These are phyloP conservation scores for Boehmeria nivea DNA, from an alignment of 306 rosid species.

Conservation along the genomic window DNA sequence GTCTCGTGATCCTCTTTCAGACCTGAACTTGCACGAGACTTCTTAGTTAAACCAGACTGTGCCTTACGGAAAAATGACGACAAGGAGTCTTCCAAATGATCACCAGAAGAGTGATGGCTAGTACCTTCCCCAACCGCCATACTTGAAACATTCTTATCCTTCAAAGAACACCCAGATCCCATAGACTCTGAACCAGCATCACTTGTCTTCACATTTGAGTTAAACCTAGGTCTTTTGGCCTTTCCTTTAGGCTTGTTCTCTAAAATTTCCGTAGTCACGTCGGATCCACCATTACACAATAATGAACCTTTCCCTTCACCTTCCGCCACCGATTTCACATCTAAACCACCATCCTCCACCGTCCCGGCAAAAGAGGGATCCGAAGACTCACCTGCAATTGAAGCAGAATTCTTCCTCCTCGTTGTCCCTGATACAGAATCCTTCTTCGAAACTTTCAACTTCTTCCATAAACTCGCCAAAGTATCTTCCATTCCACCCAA, in stretches of 20 bases:
- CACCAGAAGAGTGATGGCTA: conserved; percentile 25
- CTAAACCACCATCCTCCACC: conserved; percentile 21
- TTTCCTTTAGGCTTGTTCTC: conserved; percentile 26
- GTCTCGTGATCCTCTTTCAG: conserved; percentile 32
- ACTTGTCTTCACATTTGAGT: conserved; percentile 2
- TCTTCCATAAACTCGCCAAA: conserved; percentile 85
- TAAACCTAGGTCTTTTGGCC: conserved; percentile 25
- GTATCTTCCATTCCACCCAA: conserved; percentile 84
- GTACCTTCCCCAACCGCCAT: conserved; percentile 25
- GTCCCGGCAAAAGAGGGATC: conserved; percentile 26
- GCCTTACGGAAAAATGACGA: conserved; percentile 46
- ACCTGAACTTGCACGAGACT: conserved; percentile 28
- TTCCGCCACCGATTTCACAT: conserved; percentile 17
- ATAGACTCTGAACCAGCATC: conserved; percentile 23
- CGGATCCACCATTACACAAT: conserved; percentile 21
- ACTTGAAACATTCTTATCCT: conserved; percentile 20
- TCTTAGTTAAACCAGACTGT: conserved; percentile 43
- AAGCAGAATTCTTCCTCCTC: conserved; percentile 34
- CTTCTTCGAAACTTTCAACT: conserved; percentile 84
- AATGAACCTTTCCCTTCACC: conserved; percentile 15
- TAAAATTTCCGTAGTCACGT: conserved; percentile 12
- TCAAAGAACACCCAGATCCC: conserved; percentile 23
- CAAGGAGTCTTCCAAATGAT: conserved; percentile 46
- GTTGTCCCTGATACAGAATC: conserved; percentile 46
- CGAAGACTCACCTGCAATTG: conserved; percentile 30